Conservation (phyloP, 1,284 basidiomycete genomes). For the Kwoniella shivajii region DNA sequence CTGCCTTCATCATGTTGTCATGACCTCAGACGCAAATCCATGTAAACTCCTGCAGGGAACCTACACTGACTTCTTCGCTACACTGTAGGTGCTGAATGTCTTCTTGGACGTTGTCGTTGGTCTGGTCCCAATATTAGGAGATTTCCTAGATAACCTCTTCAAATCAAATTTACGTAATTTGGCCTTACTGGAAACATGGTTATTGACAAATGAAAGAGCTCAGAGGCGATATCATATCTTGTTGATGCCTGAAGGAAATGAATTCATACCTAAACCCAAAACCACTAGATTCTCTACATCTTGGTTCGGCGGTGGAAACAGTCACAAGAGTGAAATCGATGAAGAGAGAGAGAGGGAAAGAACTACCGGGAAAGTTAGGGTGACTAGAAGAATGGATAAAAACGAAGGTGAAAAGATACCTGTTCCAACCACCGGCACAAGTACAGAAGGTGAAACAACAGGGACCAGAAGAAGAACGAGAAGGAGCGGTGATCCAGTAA, state of each 20-base stretch:
- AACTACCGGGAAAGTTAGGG: conserved; percentile 33
- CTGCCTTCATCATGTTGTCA: background rate
- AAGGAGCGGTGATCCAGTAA: conserved; percentile 4
- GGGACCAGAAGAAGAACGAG: conserved; percentile 14
- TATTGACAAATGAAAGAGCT: conserved; percentile 31
- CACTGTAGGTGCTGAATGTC: conserved; percentile 44
- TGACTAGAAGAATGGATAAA: conserved; percentile 47
- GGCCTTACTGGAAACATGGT: conserved; percentile 45
- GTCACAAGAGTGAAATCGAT: conserved; percentile 17
- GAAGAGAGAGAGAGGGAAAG: conserved; percentile 36
- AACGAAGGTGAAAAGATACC: conserved; percentile 36
- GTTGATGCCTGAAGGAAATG: conserved; percentile 48
- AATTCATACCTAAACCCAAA: conserved; percentile 45
- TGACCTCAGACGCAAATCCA: background rate
- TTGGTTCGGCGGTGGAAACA: conserved; percentile 29
- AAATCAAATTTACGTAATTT: conserved; percentile 55
- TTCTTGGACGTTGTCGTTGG: conserved; percentile 49
- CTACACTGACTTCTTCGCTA: conserved; percentile 1
- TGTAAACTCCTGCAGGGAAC: no score
- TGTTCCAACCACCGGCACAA: background rate
- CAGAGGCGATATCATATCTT: conserved; percentile 48
- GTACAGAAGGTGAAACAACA: background rate
- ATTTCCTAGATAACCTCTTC: conserved; percentile 54
- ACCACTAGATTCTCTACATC: conserved; percentile 14
- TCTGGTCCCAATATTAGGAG: conserved; percentile 51